Percentiles rank a stretch among this genome's conserved stretches.
Conservation (phyloP, 116 monocot genomes). For the Cymodocea nodosa region DNA sequence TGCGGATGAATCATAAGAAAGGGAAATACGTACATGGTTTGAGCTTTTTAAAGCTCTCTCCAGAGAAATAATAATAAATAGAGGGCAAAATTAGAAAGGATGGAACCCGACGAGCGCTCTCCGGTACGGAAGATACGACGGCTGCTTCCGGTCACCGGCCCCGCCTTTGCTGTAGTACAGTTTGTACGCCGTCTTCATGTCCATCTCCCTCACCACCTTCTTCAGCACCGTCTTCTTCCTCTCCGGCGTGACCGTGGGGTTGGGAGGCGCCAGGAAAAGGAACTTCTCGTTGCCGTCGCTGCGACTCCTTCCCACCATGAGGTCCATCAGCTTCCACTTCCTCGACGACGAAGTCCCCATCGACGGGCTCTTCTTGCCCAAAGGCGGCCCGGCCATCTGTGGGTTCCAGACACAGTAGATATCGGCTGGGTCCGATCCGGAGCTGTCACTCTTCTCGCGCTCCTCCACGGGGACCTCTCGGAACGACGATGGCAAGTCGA, state of each 20-base stretch:
- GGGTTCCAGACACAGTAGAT: slow-evolving; percentile 50
- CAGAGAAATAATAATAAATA: too few species aligned
- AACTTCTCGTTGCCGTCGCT: slow-evolving; percentile 76
- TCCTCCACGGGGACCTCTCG: not conserved
- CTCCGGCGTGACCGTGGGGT: not conserved
- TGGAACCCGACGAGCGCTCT: slow-evolving; percentile 38
- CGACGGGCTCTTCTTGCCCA: slow-evolving; percentile 22
- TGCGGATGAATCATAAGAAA: too few species aligned
- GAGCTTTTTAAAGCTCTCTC: too few species aligned
- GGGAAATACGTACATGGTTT: too few species aligned
- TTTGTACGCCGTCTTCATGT: slow-evolving; percentile 28
- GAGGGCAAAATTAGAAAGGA: not conserved
- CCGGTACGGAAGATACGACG: slow-evolving; percentile 22
- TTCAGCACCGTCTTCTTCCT: slow-evolving; percentile 10
- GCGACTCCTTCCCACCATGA: slow-evolving; percentile 47
- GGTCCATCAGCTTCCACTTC: slow-evolving; percentile 36
- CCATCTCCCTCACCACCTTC: slow-evolving; percentile 19
- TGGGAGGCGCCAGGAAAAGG: slow-evolving; percentile 3
- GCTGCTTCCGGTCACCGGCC: slow-evolving; percentile 10
- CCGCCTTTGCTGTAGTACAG: slow-evolving; percentile 24
- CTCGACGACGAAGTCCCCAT: slow-evolving; percentile 14
- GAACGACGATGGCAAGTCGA: not conserved
- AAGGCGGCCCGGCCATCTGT: slow-evolving; percentile 2
- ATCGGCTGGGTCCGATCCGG: too few species aligned
- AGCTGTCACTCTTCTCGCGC: too few species aligned